phyloP scores from a whole-genome alignment of 169 alveolate genomes.

The Eimeria nieschulzi region DNA sequence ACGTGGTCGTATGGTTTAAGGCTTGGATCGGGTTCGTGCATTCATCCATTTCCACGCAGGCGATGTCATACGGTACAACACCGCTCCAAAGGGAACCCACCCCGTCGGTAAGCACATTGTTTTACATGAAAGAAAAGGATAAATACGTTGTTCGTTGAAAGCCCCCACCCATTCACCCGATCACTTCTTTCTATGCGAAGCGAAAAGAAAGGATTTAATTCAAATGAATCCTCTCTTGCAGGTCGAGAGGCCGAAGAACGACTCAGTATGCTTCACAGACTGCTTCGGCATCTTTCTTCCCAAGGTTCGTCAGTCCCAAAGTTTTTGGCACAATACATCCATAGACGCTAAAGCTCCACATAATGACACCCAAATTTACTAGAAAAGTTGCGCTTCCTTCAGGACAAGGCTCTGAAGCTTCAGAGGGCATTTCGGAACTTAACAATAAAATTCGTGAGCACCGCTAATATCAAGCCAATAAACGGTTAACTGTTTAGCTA shows the following conservation, averaged over 20 bases:
- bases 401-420: neutral
- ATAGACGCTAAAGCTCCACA: too few species aligned
- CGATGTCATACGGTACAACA: slow-evolving; percentile 46
- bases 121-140: too few species aligned
- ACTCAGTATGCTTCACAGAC: slow-evolving; percentile 44
- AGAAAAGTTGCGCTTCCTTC: neutral
- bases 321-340: neutral
- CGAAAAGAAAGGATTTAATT: too few species aligned
- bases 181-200: too few species aligned
- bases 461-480: neutral
- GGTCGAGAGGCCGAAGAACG: slow-evolving; percentile 37
- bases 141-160: too few species aligned
- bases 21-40: neutral
- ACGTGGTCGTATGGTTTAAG: too few species aligned
- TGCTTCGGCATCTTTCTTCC: slow-evolving; percentile 14
- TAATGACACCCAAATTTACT: too few species aligned
- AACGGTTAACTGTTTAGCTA: too few species aligned
- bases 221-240: neutral
- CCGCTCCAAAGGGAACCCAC: slow-evolving; percentile 4
- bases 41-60: slow-evolving; percentile 8
- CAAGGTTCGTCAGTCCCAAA: neutral
- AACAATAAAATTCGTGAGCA: slow-evolving; percentile 38
- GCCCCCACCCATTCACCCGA: too few species aligned
- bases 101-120: slow-evolving; percentile 4
- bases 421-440: slow-evolving; percentile 1